These are phyloP conservation scores for Blastocystis sp. DNA, from an alignment of 352 stramenopile genomes.

Conservation along the genomic window DNA sequence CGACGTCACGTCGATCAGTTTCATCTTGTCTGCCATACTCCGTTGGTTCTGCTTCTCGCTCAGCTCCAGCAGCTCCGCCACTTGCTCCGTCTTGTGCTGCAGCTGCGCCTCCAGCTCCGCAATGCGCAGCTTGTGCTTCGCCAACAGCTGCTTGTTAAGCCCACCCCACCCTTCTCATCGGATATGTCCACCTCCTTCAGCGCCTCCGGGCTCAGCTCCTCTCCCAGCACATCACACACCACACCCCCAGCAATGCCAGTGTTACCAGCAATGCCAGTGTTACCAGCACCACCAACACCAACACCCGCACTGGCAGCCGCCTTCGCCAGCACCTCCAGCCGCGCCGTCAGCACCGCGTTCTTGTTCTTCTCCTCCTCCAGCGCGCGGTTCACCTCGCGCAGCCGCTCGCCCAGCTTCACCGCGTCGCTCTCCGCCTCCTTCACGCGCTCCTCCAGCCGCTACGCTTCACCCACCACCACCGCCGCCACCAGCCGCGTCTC, in stretches of 20 bases:
- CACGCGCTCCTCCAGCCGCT: background rate
- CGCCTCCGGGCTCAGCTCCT: background rate
- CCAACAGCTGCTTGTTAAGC: conserved; percentile 41
- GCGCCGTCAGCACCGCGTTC: background rate
- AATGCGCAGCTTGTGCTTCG: conserved; percentile 39
- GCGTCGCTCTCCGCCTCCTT: conserved; percentile 74
- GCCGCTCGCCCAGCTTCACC: conserved; percentile 50
- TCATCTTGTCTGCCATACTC: conserved; percentile 50
- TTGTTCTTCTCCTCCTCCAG: conserved; percentile 7
- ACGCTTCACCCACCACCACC: background rate
- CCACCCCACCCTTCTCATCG: background rate
- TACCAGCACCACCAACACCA: background rate
- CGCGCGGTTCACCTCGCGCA: background rate
- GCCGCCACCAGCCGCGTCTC: background rate
- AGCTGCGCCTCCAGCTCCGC: conserved; percentile 19
- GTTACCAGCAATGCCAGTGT: background rate
- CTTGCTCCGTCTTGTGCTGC: conserved; percentile 22
- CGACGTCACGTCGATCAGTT: conserved; percentile 30
- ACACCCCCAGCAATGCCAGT: background rate
- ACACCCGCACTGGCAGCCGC: background rate
- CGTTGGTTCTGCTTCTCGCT: conserved; percentile 53
- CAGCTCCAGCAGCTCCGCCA: conserved; percentile 25
- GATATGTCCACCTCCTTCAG: conserved; percentile 37
- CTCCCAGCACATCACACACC: background rate
- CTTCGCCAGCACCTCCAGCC: background rate